Evolutionary conservation across 805 yeast genomes (phyloP), one percentile per base, ranked within the genome.

Genomic region (Candida lessepsii): DNA sequence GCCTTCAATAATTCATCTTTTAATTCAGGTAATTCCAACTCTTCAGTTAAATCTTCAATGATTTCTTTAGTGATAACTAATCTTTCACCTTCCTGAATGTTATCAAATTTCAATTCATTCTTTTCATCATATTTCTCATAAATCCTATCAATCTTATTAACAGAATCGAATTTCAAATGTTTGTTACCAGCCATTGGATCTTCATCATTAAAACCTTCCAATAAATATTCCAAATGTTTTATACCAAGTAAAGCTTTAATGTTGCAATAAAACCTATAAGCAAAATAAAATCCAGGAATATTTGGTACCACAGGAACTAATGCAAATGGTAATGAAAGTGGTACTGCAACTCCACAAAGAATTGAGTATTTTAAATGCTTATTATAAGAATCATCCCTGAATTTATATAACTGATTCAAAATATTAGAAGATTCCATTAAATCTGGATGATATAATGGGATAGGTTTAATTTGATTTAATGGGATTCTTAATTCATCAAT

Each of bases 251-350:
- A 67, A 0, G 96, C 96, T 51, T 83, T 84, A 56, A 81, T 72
- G 58, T 91, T 87, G 57, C 96, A 87, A 64, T 88, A 90, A 14
- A 84, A 71, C 45, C 98, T 71, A 57, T 84, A 90, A 2, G 84
- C 71, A 30, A 90, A 61, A 53, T 88, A 91, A 54, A 91, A 84
- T 0, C 96, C 96, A 0, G 98, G 98, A 15, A 90, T 76, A 52
- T 90, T 90, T 15, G 98, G 98, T 3, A 89, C 58, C n/a, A 90
- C 70, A 0, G 98, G 98, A 0, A 91, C 55, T 30, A 88, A 51
- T 0, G 87, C 89, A 30, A 90, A 58, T 2, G 98, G 98, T 2
- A 87, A 50, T 0, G 95, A 80, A 32, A 90, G 47, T 2, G 97
- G 97, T 3, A 91, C 60, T 3, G 80, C 80, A 11, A 81, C 43